Conservation (phyloP, 768 basidiomycete genomes). For the Filobasidium wieringae region DNA sequence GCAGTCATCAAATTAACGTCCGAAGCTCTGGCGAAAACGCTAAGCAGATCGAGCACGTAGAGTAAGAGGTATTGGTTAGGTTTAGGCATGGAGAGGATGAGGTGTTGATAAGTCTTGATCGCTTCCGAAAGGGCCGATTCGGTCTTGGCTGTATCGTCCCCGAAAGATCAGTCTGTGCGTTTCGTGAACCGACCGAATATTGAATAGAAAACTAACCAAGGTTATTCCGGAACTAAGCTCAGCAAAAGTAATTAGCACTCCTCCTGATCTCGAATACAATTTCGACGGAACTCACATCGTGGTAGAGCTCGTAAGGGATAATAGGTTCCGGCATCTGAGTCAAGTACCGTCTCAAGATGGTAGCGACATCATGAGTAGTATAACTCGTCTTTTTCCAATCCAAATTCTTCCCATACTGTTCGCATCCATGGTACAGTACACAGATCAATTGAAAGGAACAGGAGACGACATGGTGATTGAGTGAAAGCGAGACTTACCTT, state of each 20-base stretch:
- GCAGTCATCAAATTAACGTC: conserved; percentile 95
- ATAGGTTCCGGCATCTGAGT: conserved; percentile 97
- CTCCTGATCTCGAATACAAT: not conserved
- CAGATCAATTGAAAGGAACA: not conserved
- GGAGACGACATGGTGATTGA: not conserved
- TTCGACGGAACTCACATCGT: conserved; percentile 52
- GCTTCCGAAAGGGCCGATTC: conserved; percentile 59
- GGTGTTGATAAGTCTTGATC: conserved; percentile 64
- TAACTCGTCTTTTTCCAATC: conserved; percentile 79
- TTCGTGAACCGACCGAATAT: too few relatives aligned
- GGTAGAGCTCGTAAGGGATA: conserved; percentile 81
- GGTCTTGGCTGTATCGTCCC: conserved; percentile 48
- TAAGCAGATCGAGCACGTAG: conserved; percentile 89
- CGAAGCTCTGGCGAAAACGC: conserved; percentile 82
- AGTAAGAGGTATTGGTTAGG: conserved; percentile 91
- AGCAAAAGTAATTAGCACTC: conserved; percentile 35
- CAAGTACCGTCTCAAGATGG: conserved; percentile 86
- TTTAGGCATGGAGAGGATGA: conserved; percentile 74
- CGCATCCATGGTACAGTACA: not conserved
- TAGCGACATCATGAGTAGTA: conserved; percentile 94
- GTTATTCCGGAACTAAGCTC: conserved; percentile 24
- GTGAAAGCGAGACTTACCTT: conserved; percentile 46
- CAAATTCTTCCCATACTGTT: conserved; percentile 80
- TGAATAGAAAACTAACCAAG: conserved; percentile 7
- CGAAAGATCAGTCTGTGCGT: conserved; percentile 1